phyloP scores from a whole-genome alignment of 176 grass and related monocot genomes.

The Carex pumila region DNA sequence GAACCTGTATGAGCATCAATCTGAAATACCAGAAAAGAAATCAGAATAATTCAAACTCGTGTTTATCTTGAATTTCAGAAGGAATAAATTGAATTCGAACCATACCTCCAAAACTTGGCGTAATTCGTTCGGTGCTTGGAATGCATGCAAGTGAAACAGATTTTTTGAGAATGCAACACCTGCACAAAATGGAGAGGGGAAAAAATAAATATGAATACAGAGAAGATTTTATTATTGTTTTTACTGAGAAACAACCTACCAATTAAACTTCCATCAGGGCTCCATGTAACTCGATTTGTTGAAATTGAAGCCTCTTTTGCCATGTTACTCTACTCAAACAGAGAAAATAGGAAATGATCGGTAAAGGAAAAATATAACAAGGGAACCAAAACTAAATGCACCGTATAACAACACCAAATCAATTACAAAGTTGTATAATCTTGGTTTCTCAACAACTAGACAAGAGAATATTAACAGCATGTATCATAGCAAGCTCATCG shows the following conservation, averaged over 20 bases:
- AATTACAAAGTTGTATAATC: not conserved
- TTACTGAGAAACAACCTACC: conserved; percentile 38
- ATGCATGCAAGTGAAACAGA: conserved; percentile 83
- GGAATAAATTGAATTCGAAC: conserved; percentile 5
- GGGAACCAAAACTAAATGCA: conserved; percentile 8
- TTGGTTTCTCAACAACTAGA: conserved; percentile 11
- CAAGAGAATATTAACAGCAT: conserved; percentile 20
- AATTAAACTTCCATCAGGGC: conserved; percentile 87
- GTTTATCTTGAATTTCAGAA: not conserved
- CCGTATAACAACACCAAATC: not conserved
- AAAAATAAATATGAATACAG: not conserved
- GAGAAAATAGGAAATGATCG: conserved; percentile 18
- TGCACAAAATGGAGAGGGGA: conserved; percentile 27
- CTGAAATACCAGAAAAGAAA: conserved; percentile 37
- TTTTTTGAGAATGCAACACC: conserved; percentile 87
- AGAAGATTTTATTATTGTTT: conserved; percentile 5
- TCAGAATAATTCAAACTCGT: conserved; percentile 18
- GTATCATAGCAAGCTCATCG: not conserved
- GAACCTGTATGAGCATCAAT: conserved; percentile 88
- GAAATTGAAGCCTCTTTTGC: conserved; percentile 64
- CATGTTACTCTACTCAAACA: conserved; percentile 37
- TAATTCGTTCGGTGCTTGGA: conserved; percentile 71
- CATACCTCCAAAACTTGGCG: conserved; percentile 68
- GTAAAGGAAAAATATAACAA: not conserved
- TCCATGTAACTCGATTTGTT: conserved; percentile 83